phyloP scores from a whole-genome alignment of 1,139 yeast genomes.

The Blastobotrys malaysiensis region DNA sequence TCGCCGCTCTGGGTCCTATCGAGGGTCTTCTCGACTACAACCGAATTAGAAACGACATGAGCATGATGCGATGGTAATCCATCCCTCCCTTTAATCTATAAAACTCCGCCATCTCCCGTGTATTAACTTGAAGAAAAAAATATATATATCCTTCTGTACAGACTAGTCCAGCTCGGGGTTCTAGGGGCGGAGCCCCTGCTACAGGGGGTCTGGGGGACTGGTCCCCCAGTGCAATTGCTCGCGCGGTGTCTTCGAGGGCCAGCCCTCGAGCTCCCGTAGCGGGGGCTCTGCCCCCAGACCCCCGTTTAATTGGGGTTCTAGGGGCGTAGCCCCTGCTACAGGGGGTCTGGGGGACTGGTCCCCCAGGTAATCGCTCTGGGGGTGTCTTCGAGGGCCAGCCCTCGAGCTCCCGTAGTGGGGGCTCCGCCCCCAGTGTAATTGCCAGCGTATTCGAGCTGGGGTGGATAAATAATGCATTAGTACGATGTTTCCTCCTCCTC shows the following conservation, averaged over 20 bases:
- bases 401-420: neutral
- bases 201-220: no score
- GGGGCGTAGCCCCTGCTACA: neutral
- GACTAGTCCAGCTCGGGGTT: neutral
- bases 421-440: no score
- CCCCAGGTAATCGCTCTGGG: neutral
- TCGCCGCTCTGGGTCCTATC: constrained; percentile 86
- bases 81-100: neutral
- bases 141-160: neutral
- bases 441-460: constrained; percentile 13
- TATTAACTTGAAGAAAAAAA: neutral
- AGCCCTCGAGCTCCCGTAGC: no score
- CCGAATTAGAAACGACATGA: constrained; percentile 45
- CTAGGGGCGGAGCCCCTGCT: neutral
- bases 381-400: neutral
- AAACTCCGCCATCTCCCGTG: neutral
- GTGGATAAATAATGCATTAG: constrained; percentile 2
- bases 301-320: neutral
- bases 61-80: constrained; percentile 33
- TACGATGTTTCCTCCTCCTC: constrained; percentile 40
- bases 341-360: neutral
- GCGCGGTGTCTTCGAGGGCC: neutral
- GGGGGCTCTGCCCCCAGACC: neutral
- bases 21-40: constrained; percentile 54
- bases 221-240: neutral